phyloP scores from a whole-genome alignment of 306 rosid species.

The Gynostemma pentaphyllum region DNA sequence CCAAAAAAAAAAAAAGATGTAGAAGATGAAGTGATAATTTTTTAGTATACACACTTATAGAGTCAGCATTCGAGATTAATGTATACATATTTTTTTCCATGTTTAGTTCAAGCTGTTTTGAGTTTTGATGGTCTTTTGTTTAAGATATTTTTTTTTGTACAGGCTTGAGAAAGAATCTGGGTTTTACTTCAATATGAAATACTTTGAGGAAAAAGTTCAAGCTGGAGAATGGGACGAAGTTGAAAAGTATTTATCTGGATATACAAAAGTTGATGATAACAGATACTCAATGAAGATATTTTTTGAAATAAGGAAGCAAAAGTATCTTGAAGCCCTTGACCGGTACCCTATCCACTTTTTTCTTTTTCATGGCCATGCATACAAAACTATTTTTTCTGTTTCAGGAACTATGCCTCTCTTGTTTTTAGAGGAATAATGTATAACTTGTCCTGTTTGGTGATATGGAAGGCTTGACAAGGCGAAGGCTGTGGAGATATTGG shows the following conservation, averaged over 20 bases:
- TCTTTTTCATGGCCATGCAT: not conserved
- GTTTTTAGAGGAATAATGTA: not conserved
- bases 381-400: not conserved
- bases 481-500: slow-evolving; percentile 69
- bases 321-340: slow-evolving; percentile 91
- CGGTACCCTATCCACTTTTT: slow-evolving; percentile 32
- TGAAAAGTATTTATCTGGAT: slow-evolving; percentile 75
- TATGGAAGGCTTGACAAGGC: slow-evolving; percentile 55
- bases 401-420: not conserved
- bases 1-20: too few relatives aligned
- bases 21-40: too few relatives aligned
- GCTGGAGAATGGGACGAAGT: slow-evolving; percentile 93
- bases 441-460: slow-evolving; percentile 3
- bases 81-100: not conserved
- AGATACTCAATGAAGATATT: slow-evolving; percentile 84
- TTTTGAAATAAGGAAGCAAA: slow-evolving; percentile 85
- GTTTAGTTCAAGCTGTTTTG: not conserved
- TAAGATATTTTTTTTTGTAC: not conserved
- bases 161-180: slow-evolving; percentile 94
- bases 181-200: slow-evolving; percentile 79
- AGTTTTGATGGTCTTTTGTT: slow-evolving; percentile 1
- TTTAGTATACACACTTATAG: not conserved
- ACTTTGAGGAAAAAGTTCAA: slow-evolving; percentile 81
- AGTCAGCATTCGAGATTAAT: not conserved
- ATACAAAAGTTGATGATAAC: slow-evolving; percentile 80